phyloP scores from a whole-genome alignment of 2,329 filamentous ascomycete species.

The Proliferodiscus dingleyae region DNA sequence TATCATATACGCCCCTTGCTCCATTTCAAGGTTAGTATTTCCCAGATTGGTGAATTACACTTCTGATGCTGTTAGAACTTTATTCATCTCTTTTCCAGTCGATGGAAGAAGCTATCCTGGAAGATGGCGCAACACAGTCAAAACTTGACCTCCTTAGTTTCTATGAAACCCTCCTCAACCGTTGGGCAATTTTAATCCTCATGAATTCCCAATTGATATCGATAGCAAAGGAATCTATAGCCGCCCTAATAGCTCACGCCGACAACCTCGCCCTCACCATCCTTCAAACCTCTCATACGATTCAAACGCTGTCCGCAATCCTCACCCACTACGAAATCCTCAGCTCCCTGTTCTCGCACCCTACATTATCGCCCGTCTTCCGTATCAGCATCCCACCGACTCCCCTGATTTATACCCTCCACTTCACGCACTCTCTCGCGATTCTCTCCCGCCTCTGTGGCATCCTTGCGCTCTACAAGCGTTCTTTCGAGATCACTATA shows the following conservation, averaged over 20 bases:
- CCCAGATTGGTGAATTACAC: neutral
- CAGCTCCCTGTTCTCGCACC: constrained; percentile 50
- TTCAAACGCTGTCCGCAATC: constrained; percentile 48
- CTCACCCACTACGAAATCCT: constrained; percentile 67
- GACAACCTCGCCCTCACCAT: constrained; percentile 55
- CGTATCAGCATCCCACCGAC: constrained; percentile 65
- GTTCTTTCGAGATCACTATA: constrained; percentile 64
- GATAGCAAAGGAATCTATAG: constrained; percentile 28
- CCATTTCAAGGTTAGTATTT: constrained; percentile 48
- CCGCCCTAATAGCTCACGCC: constrained; percentile 43
- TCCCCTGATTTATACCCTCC: constrained; percentile 63
- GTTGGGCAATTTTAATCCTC: constrained; percentile 48
- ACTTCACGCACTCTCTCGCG: constrained; percentile 60
- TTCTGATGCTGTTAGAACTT: constrained; percentile 40
- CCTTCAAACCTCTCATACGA: constrained; percentile 46
- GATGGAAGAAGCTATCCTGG: constrained; percentile 48
- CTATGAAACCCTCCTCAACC: constrained; percentile 61
- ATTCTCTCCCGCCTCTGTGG: constrained; percentile 64
- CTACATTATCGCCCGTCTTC: constrained; percentile 46
- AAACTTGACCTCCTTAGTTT: constrained; percentile 59
- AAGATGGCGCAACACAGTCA: constrained; percentile 42
- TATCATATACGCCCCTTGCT: constrained; percentile 50
- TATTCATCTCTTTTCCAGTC: constrained; percentile 43
- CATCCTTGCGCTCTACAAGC: constrained; percentile 68
- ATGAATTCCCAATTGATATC: constrained; percentile 30